Percentiles rank a stretch among this genome's conserved stretches.
phyloP scores from a whole-genome alignment of 192 early-diverging fungal genomes.

The Allomyces arbusculus region DNA sequence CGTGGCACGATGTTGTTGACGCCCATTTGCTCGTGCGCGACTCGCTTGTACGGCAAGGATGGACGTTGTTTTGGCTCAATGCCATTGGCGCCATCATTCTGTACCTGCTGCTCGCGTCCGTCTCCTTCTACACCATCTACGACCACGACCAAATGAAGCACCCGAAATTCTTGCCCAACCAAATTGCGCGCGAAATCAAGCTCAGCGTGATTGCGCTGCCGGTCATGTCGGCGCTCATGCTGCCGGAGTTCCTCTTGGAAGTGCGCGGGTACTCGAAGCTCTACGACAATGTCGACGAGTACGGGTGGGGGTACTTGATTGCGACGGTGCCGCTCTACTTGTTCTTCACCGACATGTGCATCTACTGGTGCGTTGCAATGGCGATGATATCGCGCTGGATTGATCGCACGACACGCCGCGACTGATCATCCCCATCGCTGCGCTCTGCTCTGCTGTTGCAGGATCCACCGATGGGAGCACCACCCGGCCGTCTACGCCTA shows the following conservation, averaged over 20 bases:
- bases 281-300: constrained; percentile 47
- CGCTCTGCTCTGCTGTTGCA: too few relatives aligned
- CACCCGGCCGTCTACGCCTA: constrained; percentile 73
- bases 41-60: constrained; percentile 44
- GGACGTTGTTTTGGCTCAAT: constrained; percentile 51
- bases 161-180: constrained; percentile 79
- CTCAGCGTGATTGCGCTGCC: constrained; percentile 62
- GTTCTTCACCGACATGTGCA: constrained; percentile 78
- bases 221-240: constrained; percentile 55
- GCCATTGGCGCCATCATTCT: constrained; percentile 51
- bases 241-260: constrained; percentile 83
- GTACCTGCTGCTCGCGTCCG: constrained; percentile 54
- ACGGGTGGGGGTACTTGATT: constrained; percentile 55
- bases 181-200: constrained; percentile 68
- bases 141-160: constrained; percentile 79
- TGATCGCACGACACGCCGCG: too few relatives aligned
- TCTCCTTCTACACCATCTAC: constrained; percentile 71
- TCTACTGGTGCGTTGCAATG: constrained; percentile 45
- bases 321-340: constrained; percentile 53
- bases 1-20: constrained; percentile 15
- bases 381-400: too few relatives aligned
- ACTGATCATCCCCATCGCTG: too few relatives aligned
- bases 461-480: constrained; percentile 79
- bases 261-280: constrained; percentile 70
- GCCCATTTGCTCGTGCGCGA: constrained; percentile 24